Base-by-base conservation (phyloP, 495 filamentous ascomycete species). In the Hyaloscypha bicolor region DNA sequence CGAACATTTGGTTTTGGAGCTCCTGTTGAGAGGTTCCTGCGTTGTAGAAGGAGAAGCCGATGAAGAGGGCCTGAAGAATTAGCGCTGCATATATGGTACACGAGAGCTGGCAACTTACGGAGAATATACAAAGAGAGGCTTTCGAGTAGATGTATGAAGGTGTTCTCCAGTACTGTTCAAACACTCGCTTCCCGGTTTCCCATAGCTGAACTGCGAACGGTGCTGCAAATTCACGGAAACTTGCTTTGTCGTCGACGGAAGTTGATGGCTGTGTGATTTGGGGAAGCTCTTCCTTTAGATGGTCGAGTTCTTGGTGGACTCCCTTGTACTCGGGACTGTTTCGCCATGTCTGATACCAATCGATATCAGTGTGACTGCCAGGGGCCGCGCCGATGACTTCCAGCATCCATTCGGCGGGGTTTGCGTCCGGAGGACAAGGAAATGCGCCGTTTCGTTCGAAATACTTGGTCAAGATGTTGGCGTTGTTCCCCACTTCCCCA, bases 361-460 rank as follows among this genome's bases (percentile, higher is more conserved):
- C 92, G 63, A 90, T 85, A 39, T 91, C 85, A 22, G 87, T 88
- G 63, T 82, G 74, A 22, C 87, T 88, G 30, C 92, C 93, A n/a
- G 94, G 93, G 1, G 94, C 93, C 31, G 93, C 93, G 67, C 94
- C 94, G 72, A 73, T 96, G 58, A 93, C 91, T 73, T 97, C 93
- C 45, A 98, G 81, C 91, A 98, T 97, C 91, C 93, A 97, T 79
- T 98, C 94, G 19, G 94, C 94, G 29, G 93, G 93, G 78, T 91
- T 97, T 29, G 91, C 90, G 6, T 90, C 88, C 2, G 71, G 67
- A 3, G 90, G 89, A 76, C 93, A 96, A 56, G 86, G 79, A 25
- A 82, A 78, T 5, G 90, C 90, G 55, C 93, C 91, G 66, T 92
- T 90, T 48, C 77, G 76, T 74, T 91, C 87, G 71, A 94, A 94